A percentile compares a stretch with the other conserved stretches of the same genome.
These are phyloP conservation scores for Pyrenochaeta sp. DNA, from an alignment of 2,329 filamentous ascomycete species.

Conservation along the genomic window DNA sequence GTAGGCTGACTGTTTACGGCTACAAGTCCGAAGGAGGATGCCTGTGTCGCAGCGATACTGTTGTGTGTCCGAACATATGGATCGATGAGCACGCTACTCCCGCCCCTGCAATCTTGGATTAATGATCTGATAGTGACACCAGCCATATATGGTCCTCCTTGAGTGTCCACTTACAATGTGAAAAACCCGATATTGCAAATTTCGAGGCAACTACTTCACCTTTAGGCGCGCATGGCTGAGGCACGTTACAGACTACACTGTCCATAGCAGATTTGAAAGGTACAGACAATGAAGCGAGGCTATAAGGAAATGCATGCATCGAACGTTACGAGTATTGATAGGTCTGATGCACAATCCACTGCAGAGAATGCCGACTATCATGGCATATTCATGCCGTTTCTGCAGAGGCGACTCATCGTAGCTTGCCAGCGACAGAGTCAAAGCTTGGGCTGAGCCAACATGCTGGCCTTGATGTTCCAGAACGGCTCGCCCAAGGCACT, in stretches of 20 bases:
- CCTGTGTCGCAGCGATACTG: conserved; percentile 4
- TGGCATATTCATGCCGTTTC: neutral
- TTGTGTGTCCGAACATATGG: neutral
- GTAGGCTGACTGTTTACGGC: neutral
- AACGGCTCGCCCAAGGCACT: neutral
- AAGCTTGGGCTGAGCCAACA: neutral
- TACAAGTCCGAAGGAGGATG: neutral
- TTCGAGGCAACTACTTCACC: neutral
- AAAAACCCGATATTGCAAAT: neutral
- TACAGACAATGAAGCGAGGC: neutral
- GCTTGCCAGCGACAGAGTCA: neutral
- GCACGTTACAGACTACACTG: neutral
- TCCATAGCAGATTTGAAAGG: neutral
- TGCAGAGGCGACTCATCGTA: neutral
- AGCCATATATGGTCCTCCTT: neutral
- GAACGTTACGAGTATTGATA: neutral
- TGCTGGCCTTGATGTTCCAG: neutral
- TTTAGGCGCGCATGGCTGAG: neutral
- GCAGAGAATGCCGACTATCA: neutral
- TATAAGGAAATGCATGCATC: neutral
- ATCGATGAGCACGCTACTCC: neutral
- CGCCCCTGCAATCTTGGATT: neutral
- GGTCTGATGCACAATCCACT: neutral
- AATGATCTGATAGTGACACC: conserved; percentile 1
- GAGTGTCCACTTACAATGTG: neutral